phyloP scores from a whole-genome alignment of 129 eudicot genomes.

The Centella asiatica region DNA sequence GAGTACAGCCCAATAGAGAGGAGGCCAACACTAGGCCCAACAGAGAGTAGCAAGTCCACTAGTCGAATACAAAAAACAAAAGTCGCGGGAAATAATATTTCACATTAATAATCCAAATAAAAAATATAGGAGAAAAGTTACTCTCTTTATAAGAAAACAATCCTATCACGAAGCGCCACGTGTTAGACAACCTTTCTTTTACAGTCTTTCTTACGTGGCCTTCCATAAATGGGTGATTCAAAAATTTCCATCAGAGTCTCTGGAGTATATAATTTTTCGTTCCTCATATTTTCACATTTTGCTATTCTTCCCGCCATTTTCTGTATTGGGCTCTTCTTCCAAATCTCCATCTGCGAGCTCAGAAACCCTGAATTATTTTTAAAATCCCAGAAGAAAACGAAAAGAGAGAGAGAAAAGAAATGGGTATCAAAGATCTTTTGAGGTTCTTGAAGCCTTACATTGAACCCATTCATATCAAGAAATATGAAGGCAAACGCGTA shows the following conservation, averaged over 20 bases:
- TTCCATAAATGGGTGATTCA: neutral
- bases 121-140: no score
- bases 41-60: no score
- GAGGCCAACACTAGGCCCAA: no score
- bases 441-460: slow-evolving; percentile 78
- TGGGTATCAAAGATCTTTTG: slow-evolving; percentile 90
- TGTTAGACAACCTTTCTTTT: no score
- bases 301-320: slow-evolving; percentile 25
- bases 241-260: neutral
- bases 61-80: no score
- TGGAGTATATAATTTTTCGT: neutral
- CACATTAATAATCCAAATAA: no score
- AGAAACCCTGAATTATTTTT: neutral
- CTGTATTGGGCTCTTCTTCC: neutral
- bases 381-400: neutral
- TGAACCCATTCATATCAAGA: slow-evolving; percentile 71
- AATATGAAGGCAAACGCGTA: slow-evolving; percentile 76
- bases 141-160: no score
- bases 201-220: neutral
- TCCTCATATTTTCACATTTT: no score
- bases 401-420: slow-evolving; percentile 19
- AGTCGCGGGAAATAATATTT: no score
- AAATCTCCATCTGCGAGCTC: neutral
- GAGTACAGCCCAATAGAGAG: no score
- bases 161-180: neutral